phyloP scores from a whole-genome alignment of 176 grass and related monocot genomes.

The Phoenix dactylifera region DNA sequence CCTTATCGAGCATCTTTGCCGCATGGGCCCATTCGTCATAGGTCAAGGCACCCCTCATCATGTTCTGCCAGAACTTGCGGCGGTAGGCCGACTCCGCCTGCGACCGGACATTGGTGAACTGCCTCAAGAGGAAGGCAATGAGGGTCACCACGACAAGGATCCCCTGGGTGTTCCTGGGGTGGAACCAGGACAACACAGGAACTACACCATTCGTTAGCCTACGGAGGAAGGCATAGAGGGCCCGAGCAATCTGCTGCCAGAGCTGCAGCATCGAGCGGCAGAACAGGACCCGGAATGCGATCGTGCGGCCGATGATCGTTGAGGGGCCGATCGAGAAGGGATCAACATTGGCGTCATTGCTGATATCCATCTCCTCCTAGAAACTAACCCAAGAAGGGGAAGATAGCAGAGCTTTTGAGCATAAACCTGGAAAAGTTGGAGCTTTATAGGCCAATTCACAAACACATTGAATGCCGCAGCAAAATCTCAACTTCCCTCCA shows the following conservation, averaged over 20 bases:
- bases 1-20: conserved; percentile 79
- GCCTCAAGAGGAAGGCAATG: conserved; percentile 33
- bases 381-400: too few species aligned
- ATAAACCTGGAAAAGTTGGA: too few species aligned
- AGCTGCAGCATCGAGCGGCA: conserved; percentile 39
- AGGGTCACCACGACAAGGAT: conserved; percentile 68
- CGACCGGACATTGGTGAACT: conserved; percentile 33
- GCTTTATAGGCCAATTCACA: too few species aligned
- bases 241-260: conserved; percentile 34
- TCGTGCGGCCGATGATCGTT: conserved; percentile 14
- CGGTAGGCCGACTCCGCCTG: conserved; percentile 71
- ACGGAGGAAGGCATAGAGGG: conserved; percentile 25
- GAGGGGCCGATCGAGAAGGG: conserved; percentile 10
- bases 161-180: conserved; percentile 65
- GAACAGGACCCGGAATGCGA: conserved; percentile 32
- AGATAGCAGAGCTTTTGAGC: too few species aligned
- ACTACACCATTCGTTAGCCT: conserved; percentile 6
- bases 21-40: conserved; percentile 97
- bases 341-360: background rate
- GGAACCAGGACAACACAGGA: conserved; percentile 33
- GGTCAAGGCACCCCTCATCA: conserved; percentile 76
- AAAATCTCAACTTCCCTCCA: too few species aligned
- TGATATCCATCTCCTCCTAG: conserved; percentile 12
- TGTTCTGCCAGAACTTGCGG: conserved; percentile 92
- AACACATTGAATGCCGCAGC: too few species aligned